phyloP scores from a whole-genome alignment of 1,284 basidiomycete species.

The Coniophora puteana region DNA sequence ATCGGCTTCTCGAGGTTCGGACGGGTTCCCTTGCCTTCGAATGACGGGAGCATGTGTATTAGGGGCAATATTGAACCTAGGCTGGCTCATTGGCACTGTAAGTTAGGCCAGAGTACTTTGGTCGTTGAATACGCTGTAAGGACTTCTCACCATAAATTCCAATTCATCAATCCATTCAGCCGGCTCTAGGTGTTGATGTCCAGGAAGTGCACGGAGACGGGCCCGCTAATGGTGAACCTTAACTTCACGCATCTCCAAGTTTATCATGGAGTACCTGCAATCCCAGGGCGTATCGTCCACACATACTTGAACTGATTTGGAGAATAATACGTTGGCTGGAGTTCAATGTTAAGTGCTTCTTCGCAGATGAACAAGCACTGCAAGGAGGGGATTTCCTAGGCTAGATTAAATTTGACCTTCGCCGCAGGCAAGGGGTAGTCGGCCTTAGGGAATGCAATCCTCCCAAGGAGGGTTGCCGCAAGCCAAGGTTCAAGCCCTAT shows the following conservation, averaged over 20 bases:
- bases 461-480: no score
- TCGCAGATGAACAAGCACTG: no score
- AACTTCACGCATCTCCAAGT: not conserved
- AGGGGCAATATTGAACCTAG: constrained; percentile 70
- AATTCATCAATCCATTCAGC: constrained; percentile 64
- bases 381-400: no score
- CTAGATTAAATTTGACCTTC: no score
- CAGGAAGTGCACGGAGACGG: constrained; percentile 39
- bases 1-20: constrained; percentile 3
- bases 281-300: constrained; percentile 60
- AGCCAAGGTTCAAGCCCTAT: no score
- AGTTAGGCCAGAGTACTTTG: not conserved
- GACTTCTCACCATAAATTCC: constrained; percentile 44
- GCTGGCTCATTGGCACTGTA: constrained; percentile 16
- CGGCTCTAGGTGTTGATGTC: constrained; percentile 39
- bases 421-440: no score
- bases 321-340: no score
- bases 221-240: constrained; percentile 18
- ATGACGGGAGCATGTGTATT: constrained; percentile 66
- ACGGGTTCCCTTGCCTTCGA: constrained; percentile 36
- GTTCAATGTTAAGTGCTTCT: no score
- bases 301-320: no score
- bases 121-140: not conserved
- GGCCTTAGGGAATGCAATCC: no score
- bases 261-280: constrained; percentile 32